Evolutionary conservation across 495 filamentous ascomycete genomes (phyloP), one percentile per base, ranked within the genome.

Genomic region (Extremus antarcticus): DNA sequence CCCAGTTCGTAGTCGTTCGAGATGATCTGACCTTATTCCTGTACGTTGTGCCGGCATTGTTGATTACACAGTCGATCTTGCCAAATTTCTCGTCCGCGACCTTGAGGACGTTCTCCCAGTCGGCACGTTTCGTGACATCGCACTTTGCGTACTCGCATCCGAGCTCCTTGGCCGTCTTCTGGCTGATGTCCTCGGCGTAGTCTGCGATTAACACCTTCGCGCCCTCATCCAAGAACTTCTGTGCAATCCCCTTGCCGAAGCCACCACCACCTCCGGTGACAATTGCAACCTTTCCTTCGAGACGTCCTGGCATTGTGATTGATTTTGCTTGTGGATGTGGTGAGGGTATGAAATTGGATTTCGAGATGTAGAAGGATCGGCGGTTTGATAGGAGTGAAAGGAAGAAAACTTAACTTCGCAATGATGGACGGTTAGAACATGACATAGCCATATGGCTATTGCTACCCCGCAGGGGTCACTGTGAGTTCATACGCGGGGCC

Each of bases 21-120:
- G 19, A 16, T 23, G 9, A 32, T 2, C 78, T 79, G 1, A 78
- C 77, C 73, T 86, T 87, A 63, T 86, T 87, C 49, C 65, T 69
- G 68, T 88, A 87, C 4, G 76, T 76, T 29, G 81, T 81, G 0
- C 85, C 85, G 3, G 85, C 85, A 68, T 88, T 87, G 65, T 88
- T 73, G 29, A 71, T 61, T 7, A 73, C 53, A 32, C 63, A 59
- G 53, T 73, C 69, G 16, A 69, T 21, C 40, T 57, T 46, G 11
- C 68, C 69, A 52, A 62, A 41, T 47, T 56, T 58, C 48, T 64
- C 45, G 43, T 64, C 55, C 19, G 55, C 58, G 17, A 55, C 39
- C 47, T 64, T 59, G 49, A 63, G 25, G 13, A 59, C 9, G 21
- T 22, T 19, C 23, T 58, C 48, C 61, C 61, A 64, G 35, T 61